These are phyloP conservation scores for Sporothrix humicola DNA, from an alignment of 2,329 filamentous ascomycete genomes.

Conservation along the genomic window DNA sequence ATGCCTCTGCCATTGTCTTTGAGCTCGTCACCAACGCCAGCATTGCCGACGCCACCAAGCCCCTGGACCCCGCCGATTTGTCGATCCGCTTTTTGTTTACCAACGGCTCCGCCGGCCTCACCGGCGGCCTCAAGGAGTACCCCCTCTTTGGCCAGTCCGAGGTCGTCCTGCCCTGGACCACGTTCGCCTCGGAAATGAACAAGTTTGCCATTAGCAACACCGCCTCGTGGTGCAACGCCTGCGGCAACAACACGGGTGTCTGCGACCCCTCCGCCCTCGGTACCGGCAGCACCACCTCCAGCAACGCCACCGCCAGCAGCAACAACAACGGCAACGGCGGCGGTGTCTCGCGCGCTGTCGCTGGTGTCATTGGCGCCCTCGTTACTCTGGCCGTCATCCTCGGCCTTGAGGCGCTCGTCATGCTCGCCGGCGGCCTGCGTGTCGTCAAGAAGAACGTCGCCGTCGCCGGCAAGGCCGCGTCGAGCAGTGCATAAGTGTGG, in stretches of 20 bases:
- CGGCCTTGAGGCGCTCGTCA: conserved; percentile 51
- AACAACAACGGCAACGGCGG: conserved; percentile 41
- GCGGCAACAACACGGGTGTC: conserved; percentile 71
- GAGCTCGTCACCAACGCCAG: conserved; percentile 69
- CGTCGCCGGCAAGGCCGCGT: conserved; percentile 34
- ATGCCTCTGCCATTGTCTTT: conserved; percentile 80
- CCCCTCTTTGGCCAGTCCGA: conserved; percentile 65
- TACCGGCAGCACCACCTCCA: conserved; percentile 38
- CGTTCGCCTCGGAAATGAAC: conserved; percentile 68
- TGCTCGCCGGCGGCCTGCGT: conserved; percentile 53
- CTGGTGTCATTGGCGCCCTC: conserved; percentile 80
- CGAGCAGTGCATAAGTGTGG: conserved; percentile 3
- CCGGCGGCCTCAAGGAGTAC: conserved; percentile 57
- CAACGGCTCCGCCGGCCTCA: conserved; percentile 61
- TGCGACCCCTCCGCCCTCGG: conserved; percentile 57
- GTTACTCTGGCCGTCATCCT: conserved; percentile 61
- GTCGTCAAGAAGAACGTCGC: conserved; percentile 52
- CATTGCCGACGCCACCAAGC: conserved; percentile 49
- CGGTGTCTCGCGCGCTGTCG: conserved; percentile 71
- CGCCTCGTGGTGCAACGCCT: conserved; percentile 73
- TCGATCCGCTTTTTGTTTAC: conserved; percentile 66
- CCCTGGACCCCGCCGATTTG: conserved; percentile 50
- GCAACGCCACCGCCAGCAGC: conserved; percentile 35
- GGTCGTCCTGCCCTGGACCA: conserved; percentile 67
- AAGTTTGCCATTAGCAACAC: conserved; percentile 71